These are phyloP conservation scores for Wickerhamiella australiensis DNA, from an alignment of 805 yeast genomes.

Conservation along the genomic window DNA sequence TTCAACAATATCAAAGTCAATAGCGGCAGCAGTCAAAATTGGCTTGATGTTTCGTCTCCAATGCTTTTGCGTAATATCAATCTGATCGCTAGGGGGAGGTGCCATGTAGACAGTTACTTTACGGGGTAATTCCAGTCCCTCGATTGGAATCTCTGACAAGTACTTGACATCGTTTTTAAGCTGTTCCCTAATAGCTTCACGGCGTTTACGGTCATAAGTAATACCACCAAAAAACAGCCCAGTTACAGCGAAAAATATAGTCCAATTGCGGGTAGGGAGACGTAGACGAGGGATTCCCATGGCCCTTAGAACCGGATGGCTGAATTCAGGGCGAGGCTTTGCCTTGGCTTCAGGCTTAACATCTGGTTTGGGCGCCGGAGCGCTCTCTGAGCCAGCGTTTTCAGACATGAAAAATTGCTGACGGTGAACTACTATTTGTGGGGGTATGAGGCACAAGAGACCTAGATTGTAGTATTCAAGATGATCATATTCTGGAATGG, in stretches of 20 bases:
- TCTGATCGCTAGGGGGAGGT: constrained; percentile 92
- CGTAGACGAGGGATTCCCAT: constrained; percentile 73
- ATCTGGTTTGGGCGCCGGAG: not conserved
- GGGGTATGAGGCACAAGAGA: not conserved
- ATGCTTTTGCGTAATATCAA: constrained; percentile 59
- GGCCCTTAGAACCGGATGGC: constrained; percentile 64
- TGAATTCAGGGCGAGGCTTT: constrained; percentile 19
- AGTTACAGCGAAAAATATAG: constrained; percentile 68
- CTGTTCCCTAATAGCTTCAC: constrained; percentile 47
- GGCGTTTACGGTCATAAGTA: constrained; percentile 66
- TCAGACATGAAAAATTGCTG: not conserved
- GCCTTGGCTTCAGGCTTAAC: not conserved
- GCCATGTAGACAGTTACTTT: constrained; percentile 73
- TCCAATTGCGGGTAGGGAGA: constrained; percentile 87
- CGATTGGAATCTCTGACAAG: constrained; percentile 39
- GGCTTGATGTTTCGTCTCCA: constrained; percentile 80
- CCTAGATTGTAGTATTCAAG: not conserved
- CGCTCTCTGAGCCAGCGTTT: not conserved
- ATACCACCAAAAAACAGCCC: constrained; percentile 61
- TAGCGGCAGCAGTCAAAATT: constrained; percentile 64
- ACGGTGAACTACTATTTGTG: not conserved
- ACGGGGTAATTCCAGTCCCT: constrained; percentile 47
- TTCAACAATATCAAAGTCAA: constrained; percentile 60
- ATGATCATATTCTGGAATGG: not conserved
- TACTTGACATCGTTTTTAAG: constrained; percentile 52